Percentiles rank a stretch among this genome's conserved stretches.
phyloP scores from a whole-genome alignment of 1,139 yeast genomes.

The Insectozyma bohioensis region DNA sequence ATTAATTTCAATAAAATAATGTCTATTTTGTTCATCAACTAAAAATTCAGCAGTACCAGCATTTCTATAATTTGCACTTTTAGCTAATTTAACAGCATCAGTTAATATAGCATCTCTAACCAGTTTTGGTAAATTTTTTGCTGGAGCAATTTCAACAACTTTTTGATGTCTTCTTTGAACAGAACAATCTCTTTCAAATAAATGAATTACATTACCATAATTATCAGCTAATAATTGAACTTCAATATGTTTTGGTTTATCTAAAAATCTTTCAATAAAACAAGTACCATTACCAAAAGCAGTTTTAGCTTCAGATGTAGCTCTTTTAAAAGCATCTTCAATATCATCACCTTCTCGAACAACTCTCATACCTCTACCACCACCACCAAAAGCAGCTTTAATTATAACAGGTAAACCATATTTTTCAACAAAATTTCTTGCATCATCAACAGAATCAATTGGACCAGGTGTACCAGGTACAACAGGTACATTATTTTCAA shows the following conservation, averaged over 20 bases:
- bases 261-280: constrained; percentile 92
- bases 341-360: constrained; percentile 96
- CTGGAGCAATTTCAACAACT: constrained; percentile 99
- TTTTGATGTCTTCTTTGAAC: constrained; percentile 99
- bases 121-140: constrained; percentile 76
- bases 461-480: constrained; percentile 99
- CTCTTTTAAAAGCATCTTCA: constrained; percentile 89
- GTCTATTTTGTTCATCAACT: constrained; percentile 92
- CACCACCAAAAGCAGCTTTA: constrained; percentile 99
- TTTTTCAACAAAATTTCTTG: constrained; percentile 70
- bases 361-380: constrained; percentile 99
- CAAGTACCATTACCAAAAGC: constrained; percentile 98
- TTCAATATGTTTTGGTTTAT: constrained; percentile 96
- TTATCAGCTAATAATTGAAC: constrained; percentile 94
- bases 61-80: constrained; percentile 84
- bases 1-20: constrained; percentile 96
- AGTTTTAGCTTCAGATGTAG: constrained; percentile 89
- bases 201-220: constrained; percentile 92
- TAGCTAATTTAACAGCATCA: constrained; percentile 93
- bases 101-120: constrained; percentile 90
- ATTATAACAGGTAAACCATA: constrained; percentile 96
- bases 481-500: constrained; percentile 78
- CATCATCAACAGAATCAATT: constrained; percentile 77
- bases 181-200: constrained; percentile 97
- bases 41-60: constrained; percentile 99